These are phyloP conservation scores for Candida awuae DNA, from an alignment of 805 yeast species.

Conservation along the genomic window DNA sequence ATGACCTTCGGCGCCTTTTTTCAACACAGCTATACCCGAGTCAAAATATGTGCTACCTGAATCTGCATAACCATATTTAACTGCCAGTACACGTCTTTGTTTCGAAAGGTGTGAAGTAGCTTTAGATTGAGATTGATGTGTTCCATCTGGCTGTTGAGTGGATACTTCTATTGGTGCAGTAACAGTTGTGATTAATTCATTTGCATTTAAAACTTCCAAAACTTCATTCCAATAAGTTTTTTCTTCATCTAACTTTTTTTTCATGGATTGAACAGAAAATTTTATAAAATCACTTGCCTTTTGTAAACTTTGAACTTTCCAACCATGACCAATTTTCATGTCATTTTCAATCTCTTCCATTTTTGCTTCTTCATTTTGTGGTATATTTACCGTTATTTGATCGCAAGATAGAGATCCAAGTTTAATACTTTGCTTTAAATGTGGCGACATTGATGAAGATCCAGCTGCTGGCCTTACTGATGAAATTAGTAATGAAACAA, in stretches of 20 bases:
- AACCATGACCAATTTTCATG: slow-evolving; percentile 52
- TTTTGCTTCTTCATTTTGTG: slow-evolving; percentile 13
- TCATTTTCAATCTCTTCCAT: slow-evolving; percentile 15
- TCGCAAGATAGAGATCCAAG: slow-evolving; percentile 62
- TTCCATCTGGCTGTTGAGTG: neutral
- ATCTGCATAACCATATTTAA: slow-evolving; percentile 87
- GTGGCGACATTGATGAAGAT: slow-evolving; percentile 81
- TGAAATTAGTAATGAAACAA: slow-evolving; percentile 75
- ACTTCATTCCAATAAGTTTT: slow-evolving; percentile 57
- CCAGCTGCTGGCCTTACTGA: slow-evolving; percentile 81
- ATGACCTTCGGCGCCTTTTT: slow-evolving; percentile 39
- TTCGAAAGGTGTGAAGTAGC: neutral
- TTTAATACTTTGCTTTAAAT: slow-evolving; percentile 63
- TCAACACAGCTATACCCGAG: slow-evolving; percentile 67
- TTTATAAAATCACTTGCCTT: slow-evolving; percentile 46
- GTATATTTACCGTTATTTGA: slow-evolving; percentile 25
- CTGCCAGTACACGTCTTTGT: slow-evolving; percentile 33
- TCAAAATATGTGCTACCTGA: slow-evolving; percentile 75
- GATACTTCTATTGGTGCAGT: neutral
- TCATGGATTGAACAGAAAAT: slow-evolving; percentile 43
- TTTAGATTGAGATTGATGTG: slow-evolving; percentile 36
- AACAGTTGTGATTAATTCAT: slow-evolving; percentile 63
- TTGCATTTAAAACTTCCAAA: slow-evolving; percentile 33
- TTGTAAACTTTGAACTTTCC: slow-evolving; percentile 71
- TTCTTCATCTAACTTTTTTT: slow-evolving; percentile 52